These are phyloP conservation scores for Plasmodium vivax DNA, from an alignment of 169 alveolate species.

Conservation along the genomic window DNA sequence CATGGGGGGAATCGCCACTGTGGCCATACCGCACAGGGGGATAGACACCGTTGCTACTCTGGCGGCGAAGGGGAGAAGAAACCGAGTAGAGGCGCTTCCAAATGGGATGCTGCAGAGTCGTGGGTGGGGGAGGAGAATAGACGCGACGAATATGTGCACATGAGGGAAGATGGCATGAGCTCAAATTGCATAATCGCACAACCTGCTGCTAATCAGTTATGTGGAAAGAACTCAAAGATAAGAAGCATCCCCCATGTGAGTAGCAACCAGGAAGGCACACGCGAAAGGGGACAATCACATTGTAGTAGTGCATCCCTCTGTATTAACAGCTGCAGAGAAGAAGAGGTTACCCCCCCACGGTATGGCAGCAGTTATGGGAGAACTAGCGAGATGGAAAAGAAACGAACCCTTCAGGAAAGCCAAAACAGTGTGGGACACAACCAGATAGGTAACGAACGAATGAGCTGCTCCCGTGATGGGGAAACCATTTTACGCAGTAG, in stretches of 20 bases:
- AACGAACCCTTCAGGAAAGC: neutral
- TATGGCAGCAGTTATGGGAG: neutral
- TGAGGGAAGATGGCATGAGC: neutral
- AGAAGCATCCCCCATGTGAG: neutral
- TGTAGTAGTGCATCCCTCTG: neutral
- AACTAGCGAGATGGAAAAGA: neutral
- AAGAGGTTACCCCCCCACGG: neutral
- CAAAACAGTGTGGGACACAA: neutral
- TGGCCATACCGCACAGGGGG: neutral
- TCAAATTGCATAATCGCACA: neutral
- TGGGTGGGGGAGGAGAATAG: neutral
- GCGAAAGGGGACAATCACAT: neutral
- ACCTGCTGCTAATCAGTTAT: neutral
- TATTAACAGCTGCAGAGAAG: neutral
- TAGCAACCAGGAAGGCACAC: too few relatives aligned
- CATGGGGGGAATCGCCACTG: neutral
- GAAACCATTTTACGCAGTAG: neutral
- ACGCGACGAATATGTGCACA: neutral
- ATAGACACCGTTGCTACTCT: neutral
- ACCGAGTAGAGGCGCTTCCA: neutral
- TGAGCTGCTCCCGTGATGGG: neutral
- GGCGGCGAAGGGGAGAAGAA: neutral
- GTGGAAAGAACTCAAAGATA: neutral
- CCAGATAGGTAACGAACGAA: neutral
- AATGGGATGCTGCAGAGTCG: neutral